A percentile compares a stretch with the other conserved stretches of the same genome.
Evolutionary conservation across 2,329 filamentous ascomycete species (phyloP).

Genomic region (Paecilomyces sp.): DNA sequence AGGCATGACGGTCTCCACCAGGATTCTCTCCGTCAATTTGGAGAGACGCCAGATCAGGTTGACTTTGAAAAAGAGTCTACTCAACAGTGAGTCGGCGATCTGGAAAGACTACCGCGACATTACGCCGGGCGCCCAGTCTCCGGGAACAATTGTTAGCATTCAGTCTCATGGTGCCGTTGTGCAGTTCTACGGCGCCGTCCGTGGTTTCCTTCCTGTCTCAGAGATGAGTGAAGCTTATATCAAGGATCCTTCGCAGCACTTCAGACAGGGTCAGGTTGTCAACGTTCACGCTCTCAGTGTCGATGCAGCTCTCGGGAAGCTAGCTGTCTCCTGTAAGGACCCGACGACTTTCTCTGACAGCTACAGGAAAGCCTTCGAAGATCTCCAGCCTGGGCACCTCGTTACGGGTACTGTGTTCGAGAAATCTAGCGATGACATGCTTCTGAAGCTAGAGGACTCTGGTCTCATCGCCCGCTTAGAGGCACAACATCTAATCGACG

Average conservation of each 20-base stretch:
- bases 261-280: conserved; percentile 82
- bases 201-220: conserved; percentile 81
- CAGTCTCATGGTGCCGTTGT: conserved; percentile 74
- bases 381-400: conserved; percentile 64
- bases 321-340: conserved; percentile 91
- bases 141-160: conserved; percentile 81
- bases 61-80: conserved; percentile 87
- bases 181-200: conserved; percentile 80
- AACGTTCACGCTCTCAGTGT: conserved; percentile 82
- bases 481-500: conserved; percentile 75
- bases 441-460: conserved; percentile 66
- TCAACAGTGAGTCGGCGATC: conserved; percentile 78
- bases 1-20: conserved; percentile 73
- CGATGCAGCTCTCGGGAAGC: conserved; percentile 60
- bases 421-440: conserved; percentile 68
- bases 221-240: conserved; percentile 99
- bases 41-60: conserved; percentile 73
- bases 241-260: conserved; percentile 79
- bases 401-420: conserved; percentile 75
- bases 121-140: conserved; percentile 65
- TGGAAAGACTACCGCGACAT: conserved; percentile 74
- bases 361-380: conserved; percentile 65
- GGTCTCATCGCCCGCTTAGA: conserved; percentile 72
- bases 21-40: conserved; percentile 73
- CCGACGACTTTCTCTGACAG: conserved; percentile 71